Conservation (phyloP, 2,329 filamentous ascomycete genomes). For the Ophiocordyceps camponoti-floridani region DNA sequence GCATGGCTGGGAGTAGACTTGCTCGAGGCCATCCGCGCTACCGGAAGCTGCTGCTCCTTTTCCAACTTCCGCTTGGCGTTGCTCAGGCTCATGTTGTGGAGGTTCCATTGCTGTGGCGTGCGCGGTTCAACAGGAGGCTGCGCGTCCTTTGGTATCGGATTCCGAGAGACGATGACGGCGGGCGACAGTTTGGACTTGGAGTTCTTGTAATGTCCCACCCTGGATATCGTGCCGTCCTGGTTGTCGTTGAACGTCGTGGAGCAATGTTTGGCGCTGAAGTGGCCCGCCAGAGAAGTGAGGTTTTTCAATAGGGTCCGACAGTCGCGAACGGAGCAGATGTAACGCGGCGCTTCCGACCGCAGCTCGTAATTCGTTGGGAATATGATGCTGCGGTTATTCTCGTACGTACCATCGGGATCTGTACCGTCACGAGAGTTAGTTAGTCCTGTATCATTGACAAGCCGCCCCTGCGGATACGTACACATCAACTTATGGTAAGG, state of each 20-base stretch:
- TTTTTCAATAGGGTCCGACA: constrained; percentile 13
- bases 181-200: constrained; percentile 7
- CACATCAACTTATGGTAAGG: background rate
- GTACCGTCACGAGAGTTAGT: background rate
- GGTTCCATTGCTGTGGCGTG: background rate
- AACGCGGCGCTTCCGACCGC: constrained; percentile 9
- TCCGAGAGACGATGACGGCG: constrained; percentile 11
- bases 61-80: background rate
- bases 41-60: background rate
- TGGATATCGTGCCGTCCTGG: constrained; percentile 19
- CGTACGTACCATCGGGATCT: constrained; percentile 1
- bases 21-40: background rate
- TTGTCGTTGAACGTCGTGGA: constrained; percentile 19
- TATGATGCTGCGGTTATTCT: constrained; percentile 10
- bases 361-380: constrained; percentile 15
- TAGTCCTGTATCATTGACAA: background rate
- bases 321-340: constrained; percentile 18
- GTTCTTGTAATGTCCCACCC: constrained; percentile 10
- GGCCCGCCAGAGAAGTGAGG: constrained; percentile 8
- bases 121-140: constrained; percentile 3
- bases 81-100: no score
- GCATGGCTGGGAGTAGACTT: background rate
- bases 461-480: background rate
- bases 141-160: constrained; percentile 6
- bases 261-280: constrained; percentile 10